Evolutionary conservation across 176 grass and related monocot species (phyloP), one percentile per base, ranked within the genome.

Genomic region (Juncus effusus): DNA sequence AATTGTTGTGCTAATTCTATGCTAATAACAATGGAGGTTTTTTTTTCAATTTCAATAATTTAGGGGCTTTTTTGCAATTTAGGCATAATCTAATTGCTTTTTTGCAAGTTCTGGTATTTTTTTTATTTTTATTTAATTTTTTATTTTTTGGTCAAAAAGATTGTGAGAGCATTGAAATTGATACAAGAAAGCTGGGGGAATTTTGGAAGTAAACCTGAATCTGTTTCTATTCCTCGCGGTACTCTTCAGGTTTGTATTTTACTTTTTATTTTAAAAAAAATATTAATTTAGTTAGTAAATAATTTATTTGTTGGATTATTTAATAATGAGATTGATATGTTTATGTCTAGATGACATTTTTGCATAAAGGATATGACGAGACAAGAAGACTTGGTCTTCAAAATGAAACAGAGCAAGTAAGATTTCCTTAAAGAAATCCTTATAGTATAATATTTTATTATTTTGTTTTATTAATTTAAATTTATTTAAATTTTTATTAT

Each of bases 331-430:
- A 71, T n/a, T 58, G 11, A 4, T 71, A 4, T 19, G 59, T 72
- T 59, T 62, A 1, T 40, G 70, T 78, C 66, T 80, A 99, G 94
- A 78, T 69, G 42, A 99, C 94, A 9, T 93, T 90, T 93, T 74
- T 86, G 65, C 94, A 99, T 70, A 99, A 99, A 86, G 94, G 94
- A 76, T 99, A 90, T 53, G 94, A 99, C 74, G 89, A 99, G 86
- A 93, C 83, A 41, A 82, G 94, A 0, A 82, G 94, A 53, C 89
- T 99, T 86, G 94, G 94, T 47, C 89, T 99, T 49, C 70, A 66
- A 68, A 89, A 78, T 73, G 94, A 99, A 61, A 99, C 94, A 61
- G 94, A 99, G 62, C 89, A 93, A 72, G 94, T 87, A 76, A 54
- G 42, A 6, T 55, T 72, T 16, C 54, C 56, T 36, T 42, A 16